These are phyloP conservation scores for Ceratobasidium sp. DNA, from an alignment of 1,284 basidiomycete species.

Conservation along the genomic window DNA sequence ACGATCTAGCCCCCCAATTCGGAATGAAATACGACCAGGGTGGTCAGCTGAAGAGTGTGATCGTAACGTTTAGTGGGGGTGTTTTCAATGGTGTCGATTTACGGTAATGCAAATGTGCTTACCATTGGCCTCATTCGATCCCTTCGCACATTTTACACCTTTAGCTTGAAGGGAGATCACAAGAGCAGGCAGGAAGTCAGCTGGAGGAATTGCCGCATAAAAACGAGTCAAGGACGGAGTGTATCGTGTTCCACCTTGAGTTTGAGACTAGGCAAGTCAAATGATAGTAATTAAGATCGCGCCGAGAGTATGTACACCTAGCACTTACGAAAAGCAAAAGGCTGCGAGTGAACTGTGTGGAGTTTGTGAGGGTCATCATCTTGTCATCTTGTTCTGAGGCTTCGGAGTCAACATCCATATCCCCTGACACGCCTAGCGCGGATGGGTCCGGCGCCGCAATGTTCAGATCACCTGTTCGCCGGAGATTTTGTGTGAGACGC, in stretches of 20 bases:
- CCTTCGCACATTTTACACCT: slow-evolving; percentile 44
- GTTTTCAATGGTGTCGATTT: neutral
- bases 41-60: slow-evolving; percentile 3
- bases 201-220: slow-evolving; percentile 43
- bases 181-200: slow-evolving; percentile 25
- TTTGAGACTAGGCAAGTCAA: slow-evolving; percentile 44
- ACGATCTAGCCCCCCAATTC: slow-evolving; percentile 46
- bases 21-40: slow-evolving; percentile 35
- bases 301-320: neutral
- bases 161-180: slow-evolving; percentile 37
- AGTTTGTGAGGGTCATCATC: slow-evolving; percentile 47
- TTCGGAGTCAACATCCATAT: slow-evolving; percentile 35
- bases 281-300: neutral
- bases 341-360: slow-evolving; percentile 47
- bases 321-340: slow-evolving; percentile 48
- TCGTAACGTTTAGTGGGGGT: neutral
- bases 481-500: slow-evolving; percentile 43
- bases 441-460: slow-evolving; percentile 45
- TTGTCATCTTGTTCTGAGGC: slow-evolving; percentile 40
- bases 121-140: slow-evolving; percentile 33
- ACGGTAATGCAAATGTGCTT: neutral
- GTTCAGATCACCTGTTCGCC: slow-evolving; percentile 45
- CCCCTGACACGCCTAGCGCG: slow-evolving; percentile 9
- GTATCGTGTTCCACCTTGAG: slow-evolving; percentile 48
- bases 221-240: slow-evolving; percentile 48